phyloP scores from a whole-genome alignment of 805 yeast species.

The Suhomyces faveliae region DNA sequence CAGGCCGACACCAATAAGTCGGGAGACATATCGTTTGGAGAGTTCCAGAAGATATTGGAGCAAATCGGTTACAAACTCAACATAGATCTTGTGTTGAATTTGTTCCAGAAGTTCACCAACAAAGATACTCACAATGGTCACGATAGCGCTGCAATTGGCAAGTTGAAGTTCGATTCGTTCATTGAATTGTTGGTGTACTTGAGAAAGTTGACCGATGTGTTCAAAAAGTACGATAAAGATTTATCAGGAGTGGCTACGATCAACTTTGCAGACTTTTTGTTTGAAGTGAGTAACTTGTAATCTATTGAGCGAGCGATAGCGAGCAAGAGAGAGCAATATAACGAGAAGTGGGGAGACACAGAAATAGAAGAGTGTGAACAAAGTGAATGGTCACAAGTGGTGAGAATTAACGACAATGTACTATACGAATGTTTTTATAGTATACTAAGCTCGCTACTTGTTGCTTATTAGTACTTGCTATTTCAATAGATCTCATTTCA shows the following conservation, averaged over 20 bases:
- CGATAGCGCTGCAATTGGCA: conserved; percentile 31
- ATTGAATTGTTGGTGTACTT: conserved; percentile 78
- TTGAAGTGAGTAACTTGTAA: conserved; percentile 43
- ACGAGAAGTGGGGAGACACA: no score
- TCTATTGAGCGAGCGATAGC: no score
- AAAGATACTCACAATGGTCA: conserved; percentile 28
- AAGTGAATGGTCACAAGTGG: no score
- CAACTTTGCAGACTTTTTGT: conserved; percentile 63
- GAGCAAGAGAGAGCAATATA: no score
- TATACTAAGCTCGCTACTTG: no score
- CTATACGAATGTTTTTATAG: no score
- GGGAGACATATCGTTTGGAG: conserved; percentile 63
- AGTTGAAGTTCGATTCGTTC: conserved; percentile 73
- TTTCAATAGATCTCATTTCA: no score
- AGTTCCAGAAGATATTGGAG: conserved; percentile 57
- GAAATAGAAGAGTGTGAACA: no score
- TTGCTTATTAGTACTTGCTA: no score
- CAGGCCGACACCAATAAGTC: conserved; percentile 59
- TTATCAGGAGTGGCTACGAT: conserved; percentile 71
- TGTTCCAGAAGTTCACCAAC: conserved; percentile 56
- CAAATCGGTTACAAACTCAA: conserved; percentile 67
- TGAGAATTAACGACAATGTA: no score
- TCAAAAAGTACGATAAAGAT: conserved; percentile 73
- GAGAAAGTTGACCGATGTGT: conserved; percentile 71
- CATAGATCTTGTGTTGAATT: conserved; percentile 52